A percentile compares a stretch with the other conserved stretches of the same genome.
Conservation (phyloP, 371 early-diverging fungal species). For the Mucor velutinosus region DNA sequence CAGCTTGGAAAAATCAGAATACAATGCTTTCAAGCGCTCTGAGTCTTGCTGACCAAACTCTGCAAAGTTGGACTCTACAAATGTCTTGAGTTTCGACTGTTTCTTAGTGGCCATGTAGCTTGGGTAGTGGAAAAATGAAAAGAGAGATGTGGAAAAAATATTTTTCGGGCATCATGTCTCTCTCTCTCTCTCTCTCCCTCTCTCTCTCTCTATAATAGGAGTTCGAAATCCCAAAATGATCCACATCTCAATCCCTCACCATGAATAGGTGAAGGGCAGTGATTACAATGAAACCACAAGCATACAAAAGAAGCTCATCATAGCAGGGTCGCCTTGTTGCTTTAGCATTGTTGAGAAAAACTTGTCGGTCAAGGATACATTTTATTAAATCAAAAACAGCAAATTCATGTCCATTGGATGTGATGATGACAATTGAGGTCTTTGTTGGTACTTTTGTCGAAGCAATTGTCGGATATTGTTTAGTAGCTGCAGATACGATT, state of each 20-base stretch:
- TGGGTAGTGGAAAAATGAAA: not conserved
- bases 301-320: no score
- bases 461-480: constrained; percentile 70
- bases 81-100: constrained; percentile 21
- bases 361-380: not conserved
- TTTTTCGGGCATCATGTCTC: not conserved
- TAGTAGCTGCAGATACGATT: constrained; percentile 76
- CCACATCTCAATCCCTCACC: not conserved
- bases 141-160: constrained; percentile 9
- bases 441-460: constrained; percentile 71
- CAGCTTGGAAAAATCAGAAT: constrained; percentile 34
- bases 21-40: constrained; percentile 27
- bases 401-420: constrained; percentile 77
- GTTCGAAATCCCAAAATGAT: not conserved
- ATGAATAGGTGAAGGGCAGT: no score
- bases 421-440: constrained; percentile 80
- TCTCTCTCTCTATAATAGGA: not conserved
- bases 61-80: constrained; percentile 14
- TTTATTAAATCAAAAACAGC: constrained; percentile 63
- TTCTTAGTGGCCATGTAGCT: constrained; percentile 21
- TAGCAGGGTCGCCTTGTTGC: no score
- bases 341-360: no score
- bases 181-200: no score
- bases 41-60: constrained; percentile 25
- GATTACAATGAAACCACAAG: no score